Conservation (phyloP, 345 rosid species). For the Nasturtium officinale region DNA sequence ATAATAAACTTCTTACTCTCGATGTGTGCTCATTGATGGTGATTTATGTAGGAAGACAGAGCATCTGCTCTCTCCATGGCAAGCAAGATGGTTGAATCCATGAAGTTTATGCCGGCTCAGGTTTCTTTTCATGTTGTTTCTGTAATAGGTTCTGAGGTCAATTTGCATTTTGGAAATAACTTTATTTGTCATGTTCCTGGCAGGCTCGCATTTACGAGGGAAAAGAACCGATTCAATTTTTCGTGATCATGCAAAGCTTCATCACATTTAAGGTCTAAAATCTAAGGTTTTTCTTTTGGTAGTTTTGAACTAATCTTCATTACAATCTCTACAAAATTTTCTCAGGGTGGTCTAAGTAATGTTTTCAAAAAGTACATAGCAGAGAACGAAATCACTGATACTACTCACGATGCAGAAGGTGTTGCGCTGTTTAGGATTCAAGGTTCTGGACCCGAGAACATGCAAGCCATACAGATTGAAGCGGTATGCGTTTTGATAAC, state of each 20-base stretch:
- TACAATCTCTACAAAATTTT: neutral
- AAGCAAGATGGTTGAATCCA: conserved; percentile 81
- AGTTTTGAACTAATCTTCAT: neutral
- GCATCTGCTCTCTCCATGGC: conserved; percentile 72
- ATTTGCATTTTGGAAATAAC: neutral
- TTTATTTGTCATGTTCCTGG: conserved; percentile 28
- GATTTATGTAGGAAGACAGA: conserved; percentile 70
- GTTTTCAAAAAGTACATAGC: conserved; percentile 77
- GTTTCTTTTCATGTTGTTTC: conserved; percentile 43
- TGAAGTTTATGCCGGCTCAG: conserved; percentile 83
- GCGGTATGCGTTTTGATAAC: conserved; percentile 53
- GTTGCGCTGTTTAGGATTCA: conserved; percentile 84
- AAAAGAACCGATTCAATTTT: conserved; percentile 88
- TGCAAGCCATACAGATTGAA: conserved; percentile 99
- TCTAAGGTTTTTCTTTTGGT: neutral
- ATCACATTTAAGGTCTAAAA: conserved; percentile 76
- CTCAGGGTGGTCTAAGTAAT: conserved; percentile 90
- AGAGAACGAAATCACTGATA: conserved; percentile 79
- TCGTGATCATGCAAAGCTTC: conserved; percentile 84
- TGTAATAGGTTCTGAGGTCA: conserved; percentile 1
- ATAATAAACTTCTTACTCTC: neutral
- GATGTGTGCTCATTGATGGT: conserved; percentile 29
- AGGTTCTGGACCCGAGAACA: conserved; percentile 97
- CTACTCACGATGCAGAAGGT: conserved; percentile 75
- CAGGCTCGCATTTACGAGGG: conserved; percentile 92